These are phyloP conservation scores for Pseudocercospora musae DNA, from an alignment of 2,329 filamentous ascomycete genomes.

Conservation along the genomic window DNA sequence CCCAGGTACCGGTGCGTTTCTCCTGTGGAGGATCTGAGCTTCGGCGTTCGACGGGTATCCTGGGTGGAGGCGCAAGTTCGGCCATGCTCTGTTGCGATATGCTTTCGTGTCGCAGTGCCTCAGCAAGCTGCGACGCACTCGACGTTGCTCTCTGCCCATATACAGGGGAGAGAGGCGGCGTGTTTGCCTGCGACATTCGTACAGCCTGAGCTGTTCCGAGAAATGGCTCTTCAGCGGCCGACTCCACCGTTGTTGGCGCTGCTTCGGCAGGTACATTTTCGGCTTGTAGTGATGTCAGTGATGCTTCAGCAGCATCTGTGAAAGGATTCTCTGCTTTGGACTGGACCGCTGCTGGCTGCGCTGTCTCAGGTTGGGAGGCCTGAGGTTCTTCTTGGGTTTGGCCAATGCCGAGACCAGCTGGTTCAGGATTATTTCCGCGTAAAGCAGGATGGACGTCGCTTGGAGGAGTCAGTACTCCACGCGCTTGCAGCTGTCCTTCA, in stretches of 20 bases:
- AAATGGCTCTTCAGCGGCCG: constrained; percentile 46
- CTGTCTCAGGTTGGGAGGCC: not conserved
- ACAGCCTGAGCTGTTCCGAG: constrained; percentile 49
- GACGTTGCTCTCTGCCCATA: constrained; percentile 14
- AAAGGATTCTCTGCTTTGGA: constrained; percentile 24
- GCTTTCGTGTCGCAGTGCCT: constrained; percentile 17
- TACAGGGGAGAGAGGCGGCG: constrained; percentile 38
- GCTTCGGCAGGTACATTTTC: constrained; percentile 10
- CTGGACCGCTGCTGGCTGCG: not conserved
- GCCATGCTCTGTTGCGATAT: constrained; percentile 18
- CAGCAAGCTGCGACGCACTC: constrained; percentile 19
- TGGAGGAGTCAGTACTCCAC: constrained; percentile 26
- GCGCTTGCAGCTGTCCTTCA: constrained; percentile 29
- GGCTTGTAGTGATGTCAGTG: constrained; percentile 16
- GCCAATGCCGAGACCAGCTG: constrained; percentile 33
- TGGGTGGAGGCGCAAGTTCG: constrained; percentile 26
- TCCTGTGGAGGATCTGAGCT: constrained; percentile 50
- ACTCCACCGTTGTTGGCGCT: constrained; percentile 19
- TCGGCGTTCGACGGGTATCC: constrained; percentile 28
- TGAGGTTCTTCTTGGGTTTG: constrained; percentile 7
- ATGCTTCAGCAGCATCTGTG: constrained; percentile 24
- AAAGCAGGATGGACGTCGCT: constrained; percentile 36
- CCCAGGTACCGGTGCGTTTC: constrained; percentile 53
- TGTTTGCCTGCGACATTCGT: constrained; percentile 47
- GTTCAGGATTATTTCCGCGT: constrained; percentile 23